Percentiles rank a stretch among this genome's conserved stretches.
Conservation (phyloP, 2,329 filamentous ascomycete genomes). For the Berkeleyomyces rouxiae region DNA sequence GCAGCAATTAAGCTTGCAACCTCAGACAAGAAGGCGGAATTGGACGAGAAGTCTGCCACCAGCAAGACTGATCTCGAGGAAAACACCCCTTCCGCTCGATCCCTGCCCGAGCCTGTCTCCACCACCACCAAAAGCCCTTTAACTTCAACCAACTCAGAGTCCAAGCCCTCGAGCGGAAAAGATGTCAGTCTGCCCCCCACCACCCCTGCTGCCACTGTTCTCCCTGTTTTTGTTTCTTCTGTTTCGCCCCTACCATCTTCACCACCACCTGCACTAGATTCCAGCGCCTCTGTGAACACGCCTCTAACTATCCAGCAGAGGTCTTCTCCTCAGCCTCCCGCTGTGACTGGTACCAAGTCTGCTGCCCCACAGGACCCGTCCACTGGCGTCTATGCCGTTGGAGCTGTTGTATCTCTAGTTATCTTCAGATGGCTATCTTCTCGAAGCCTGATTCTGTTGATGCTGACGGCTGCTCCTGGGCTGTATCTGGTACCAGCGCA, state of each 20-base stretch:
- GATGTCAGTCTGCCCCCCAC: constrained; percentile 10
- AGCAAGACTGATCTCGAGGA: not conserved
- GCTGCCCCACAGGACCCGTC: not conserved
- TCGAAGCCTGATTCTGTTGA: not conserved
- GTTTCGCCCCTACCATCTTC: not conserved
- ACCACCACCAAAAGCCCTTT: not conserved
- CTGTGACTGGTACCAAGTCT: not conserved
- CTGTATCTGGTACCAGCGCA: not conserved
- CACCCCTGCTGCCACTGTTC: not conserved
- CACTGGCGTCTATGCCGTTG: not conserved
- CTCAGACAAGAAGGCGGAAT: not conserved
- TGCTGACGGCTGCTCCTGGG: not conserved
- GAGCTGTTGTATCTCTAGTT: not conserved
- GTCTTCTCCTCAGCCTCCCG: constrained; percentile 1
- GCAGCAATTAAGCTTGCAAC: not conserved
- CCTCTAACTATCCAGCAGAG: constrained; percentile 11
- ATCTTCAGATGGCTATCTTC: constrained; percentile 1
- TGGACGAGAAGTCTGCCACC: not conserved
- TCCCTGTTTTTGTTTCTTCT: not conserved
- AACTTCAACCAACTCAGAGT: not conserved
- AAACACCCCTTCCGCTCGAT: not conserved
- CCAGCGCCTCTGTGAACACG: not conserved
- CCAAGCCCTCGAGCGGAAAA: constrained; percentile 5
- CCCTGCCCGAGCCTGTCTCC: not conserved
- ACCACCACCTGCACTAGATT: not conserved